A percentile compares a stretch with the other conserved stretches of the same genome.
phyloP scores from a whole-genome alignment of 176 grass and related monocot species.

The Cymbopogon citratus region DNA sequence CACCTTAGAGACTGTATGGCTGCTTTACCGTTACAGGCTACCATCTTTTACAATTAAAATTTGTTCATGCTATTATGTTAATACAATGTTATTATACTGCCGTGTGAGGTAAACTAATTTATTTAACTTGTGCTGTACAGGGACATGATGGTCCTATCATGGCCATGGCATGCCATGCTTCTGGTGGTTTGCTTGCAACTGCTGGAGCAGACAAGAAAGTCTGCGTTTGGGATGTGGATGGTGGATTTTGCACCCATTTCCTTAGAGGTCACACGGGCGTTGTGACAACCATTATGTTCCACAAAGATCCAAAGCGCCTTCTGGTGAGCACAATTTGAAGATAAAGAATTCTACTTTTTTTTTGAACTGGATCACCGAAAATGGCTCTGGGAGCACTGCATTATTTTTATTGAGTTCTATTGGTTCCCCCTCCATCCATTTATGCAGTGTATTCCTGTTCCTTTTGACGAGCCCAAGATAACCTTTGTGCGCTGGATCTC shows the following conservation, averaged over 20 bases:
- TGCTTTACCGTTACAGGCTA: not conserved
- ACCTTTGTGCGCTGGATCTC: too few relatives aligned
- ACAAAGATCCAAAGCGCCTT: too few relatives aligned
- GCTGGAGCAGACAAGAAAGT: conserved; percentile 90
- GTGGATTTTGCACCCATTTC: conserved; percentile 98
- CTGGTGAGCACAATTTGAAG: too few relatives aligned
- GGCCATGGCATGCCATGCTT: conserved; percentile 94
- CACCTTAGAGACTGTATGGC: not conserved
- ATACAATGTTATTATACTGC: not conserved
- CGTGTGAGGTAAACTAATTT: not conserved
- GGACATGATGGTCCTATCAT: conserved; percentile 92
- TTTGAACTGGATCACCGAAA: too few relatives aligned
- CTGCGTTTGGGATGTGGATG: conserved; percentile 88
- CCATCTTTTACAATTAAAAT: not conserved
- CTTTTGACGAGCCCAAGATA: too few relatives aligned
- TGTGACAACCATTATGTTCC: conserved; percentile 37
- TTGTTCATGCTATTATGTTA: not conserved
- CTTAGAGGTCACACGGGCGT: conserved; percentile 83
- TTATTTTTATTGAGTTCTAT: too few relatives aligned
- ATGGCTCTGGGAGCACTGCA: too few relatives aligned
- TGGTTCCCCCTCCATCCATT: too few relatives aligned
- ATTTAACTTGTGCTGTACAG: conserved; percentile 40
- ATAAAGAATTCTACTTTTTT: too few relatives aligned
- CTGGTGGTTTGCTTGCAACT: conserved; percentile 89
- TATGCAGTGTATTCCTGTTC: too few relatives aligned